phyloP scores from a whole-genome alignment of 176 grass and related monocot genomes.

The Areca catechu region DNA sequence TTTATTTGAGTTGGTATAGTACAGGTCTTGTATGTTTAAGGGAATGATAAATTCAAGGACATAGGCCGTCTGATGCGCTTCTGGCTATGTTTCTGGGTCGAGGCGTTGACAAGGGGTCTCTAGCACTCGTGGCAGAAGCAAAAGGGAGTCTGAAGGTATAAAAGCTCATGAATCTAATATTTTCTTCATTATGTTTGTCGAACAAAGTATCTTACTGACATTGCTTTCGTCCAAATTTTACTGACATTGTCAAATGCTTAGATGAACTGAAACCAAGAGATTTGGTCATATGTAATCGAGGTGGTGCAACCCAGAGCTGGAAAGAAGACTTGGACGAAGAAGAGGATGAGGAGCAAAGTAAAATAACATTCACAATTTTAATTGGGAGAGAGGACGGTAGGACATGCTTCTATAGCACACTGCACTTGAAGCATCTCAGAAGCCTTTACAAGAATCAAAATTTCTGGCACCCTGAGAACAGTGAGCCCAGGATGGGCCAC shows the following conservation, averaged over 20 bases:
- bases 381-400: not conserved
- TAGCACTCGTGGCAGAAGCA: too few relatives aligned
- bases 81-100: too few relatives aligned
- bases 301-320: not conserved
- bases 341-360: not conserved
- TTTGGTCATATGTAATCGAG: not conserved
- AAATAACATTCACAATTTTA: not conserved
- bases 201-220: too few relatives aligned
- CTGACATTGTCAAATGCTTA: not conserved
- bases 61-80: too few relatives aligned
- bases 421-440: not conserved
- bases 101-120: too few relatives aligned
- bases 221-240: too few relatives aligned
- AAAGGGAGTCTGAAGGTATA: too few relatives aligned
- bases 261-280: not conserved
- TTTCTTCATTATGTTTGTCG: not conserved
- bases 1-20: too few relatives aligned
- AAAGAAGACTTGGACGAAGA: not conserved
- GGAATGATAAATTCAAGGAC: too few relatives aligned
- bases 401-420: not conserved
- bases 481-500: constrained; percentile 12
- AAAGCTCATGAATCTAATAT: not conserved
- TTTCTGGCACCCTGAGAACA: too few relatives aligned
- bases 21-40: too few relatives aligned
- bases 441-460: not conserved